Base-by-base conservation (phyloP, 2,329 filamentous ascomycete species). In the Trichoderma sp. region DNA sequence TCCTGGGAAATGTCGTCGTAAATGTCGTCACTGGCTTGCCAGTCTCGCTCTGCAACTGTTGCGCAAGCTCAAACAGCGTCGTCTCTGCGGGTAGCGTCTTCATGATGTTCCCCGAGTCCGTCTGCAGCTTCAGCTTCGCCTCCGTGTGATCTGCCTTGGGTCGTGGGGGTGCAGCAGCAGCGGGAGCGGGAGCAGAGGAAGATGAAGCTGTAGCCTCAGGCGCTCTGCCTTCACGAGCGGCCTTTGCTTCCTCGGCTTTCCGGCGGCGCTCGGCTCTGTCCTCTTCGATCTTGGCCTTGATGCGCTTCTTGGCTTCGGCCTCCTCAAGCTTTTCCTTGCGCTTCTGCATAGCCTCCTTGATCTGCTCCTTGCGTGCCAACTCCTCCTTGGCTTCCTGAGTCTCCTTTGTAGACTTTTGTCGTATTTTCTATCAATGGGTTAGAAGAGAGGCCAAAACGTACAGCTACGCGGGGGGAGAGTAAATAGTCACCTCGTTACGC, bases 281-380 rank as follows among this genome's bases (percentile, higher is more conserved):
- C 15, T 93, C 95, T 76, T 96, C 95, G 75, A 99, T 97, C 86
- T 95, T 95, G 71, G 94, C 95, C 83, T 94, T 92, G 81, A 98
- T 95, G 43, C 93, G 90, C 82, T 92, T 93, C 86, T 95, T 96
- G 12, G 94, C 95, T 57, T 94, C 93, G 9, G 92, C 81, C 68
- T 98, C 96, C 18, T 92, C 93, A 56, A 89, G 84, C 85, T 98
- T 98, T 84, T 99, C 96, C 78, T 91, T 89, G 70, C 91, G 91
- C 85, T 98, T 98, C 77, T 90, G 89, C 67, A 91, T 91, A 0
- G 94, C 95, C 76, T 97, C 94, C 82, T 98, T 97, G 80, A 98
- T 89, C 80, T 94, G 93, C 83, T 98, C 93, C 81, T 97, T 96
- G 78, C 91, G 91, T 77, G 91, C 86, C 24, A 98, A 86, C 74